A percentile compares a stretch with the other conserved stretches of the same genome.
phyloP scores from a whole-genome alignment of 2,329 filamentous ascomycete species.

The Xylariaceae sp. region DNA sequence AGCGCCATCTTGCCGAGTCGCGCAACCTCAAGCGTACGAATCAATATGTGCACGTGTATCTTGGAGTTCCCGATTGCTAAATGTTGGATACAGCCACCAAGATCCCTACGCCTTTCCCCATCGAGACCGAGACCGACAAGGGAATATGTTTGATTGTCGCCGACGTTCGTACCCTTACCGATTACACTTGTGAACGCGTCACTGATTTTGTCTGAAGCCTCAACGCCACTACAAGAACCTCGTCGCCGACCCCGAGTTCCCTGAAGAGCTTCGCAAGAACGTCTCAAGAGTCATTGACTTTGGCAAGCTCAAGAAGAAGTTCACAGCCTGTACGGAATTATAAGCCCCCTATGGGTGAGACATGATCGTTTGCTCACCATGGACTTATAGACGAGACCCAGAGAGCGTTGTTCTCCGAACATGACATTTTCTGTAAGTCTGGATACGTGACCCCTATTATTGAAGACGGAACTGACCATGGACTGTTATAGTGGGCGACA shows the following conservation, averaged over 20 bases:
- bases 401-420: slow-evolving; percentile 75
- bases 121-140: slow-evolving; percentile 53
- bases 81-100: slow-evolving; percentile 66
- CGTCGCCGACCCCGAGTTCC: slow-evolving; percentile 68
- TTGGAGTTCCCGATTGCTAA: no score
- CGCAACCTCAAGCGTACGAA: slow-evolving; percentile 32
- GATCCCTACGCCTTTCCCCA: slow-evolving; percentile 70
- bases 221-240: slow-evolving; percentile 71
- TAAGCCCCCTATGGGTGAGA: background rate
- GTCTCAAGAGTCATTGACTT: slow-evolving; percentile 76
- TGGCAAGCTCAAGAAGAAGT: slow-evolving; percentile 74
- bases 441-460: background rate
- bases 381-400: slow-evolving; percentile 59
- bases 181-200: background rate
- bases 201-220: slow-evolving; percentile 32
- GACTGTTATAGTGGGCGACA: slow-evolving; percentile 60
- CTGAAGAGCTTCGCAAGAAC: slow-evolving; percentile 57
- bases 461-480: background rate
- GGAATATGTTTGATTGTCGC: slow-evolving; percentile 79
- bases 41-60: no score
- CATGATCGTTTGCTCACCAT: slow-evolving; percentile 2
- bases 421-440: slow-evolving; percentile 68
- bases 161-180: slow-evolving; percentile 32
- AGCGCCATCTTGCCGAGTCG: slow-evolving; percentile 65
- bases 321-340: slow-evolving; percentile 56